Conservation (phyloP, 1,284 basidiomycete species). For the Puccinia hordei region DNA sequence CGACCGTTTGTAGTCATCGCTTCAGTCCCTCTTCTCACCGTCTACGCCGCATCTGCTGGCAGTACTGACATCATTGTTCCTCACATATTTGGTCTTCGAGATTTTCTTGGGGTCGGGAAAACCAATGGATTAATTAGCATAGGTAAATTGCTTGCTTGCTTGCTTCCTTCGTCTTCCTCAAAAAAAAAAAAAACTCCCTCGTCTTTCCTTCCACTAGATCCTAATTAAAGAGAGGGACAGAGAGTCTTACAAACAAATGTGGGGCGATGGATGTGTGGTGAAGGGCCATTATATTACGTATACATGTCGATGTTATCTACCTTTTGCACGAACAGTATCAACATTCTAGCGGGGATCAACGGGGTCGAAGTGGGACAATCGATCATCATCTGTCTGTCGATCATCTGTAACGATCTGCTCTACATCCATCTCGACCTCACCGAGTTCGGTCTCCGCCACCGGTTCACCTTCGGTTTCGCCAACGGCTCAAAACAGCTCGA, state of each 20-base stretch:
- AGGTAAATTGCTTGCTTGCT: slow-evolving; percentile 63
- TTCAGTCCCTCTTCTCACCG: slow-evolving; percentile 88
- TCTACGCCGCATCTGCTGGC: slow-evolving; percentile 86
- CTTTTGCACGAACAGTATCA: slow-evolving; percentile 97
- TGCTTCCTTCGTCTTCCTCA: slow-evolving; percentile 45
- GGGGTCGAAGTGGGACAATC: slow-evolving; percentile 94
- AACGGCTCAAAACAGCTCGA: slow-evolving; percentile 79
- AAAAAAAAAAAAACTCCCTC: no score
- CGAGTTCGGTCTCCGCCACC: slow-evolving; percentile 22
- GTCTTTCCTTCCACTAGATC: not conserved
- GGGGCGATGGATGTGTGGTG: not conserved
- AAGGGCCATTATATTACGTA: slow-evolving; percentile 89
- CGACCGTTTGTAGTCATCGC: slow-evolving; percentile 68
- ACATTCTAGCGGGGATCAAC: slow-evolving; percentile 97
- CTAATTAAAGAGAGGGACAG: slow-evolving; percentile 1
- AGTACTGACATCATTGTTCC: slow-evolving; percentile 94
- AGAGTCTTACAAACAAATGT: not conserved
- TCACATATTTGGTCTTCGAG: slow-evolving; percentile 62
- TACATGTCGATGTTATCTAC: slow-evolving; percentile 96
- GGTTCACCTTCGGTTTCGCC: slow-evolving; percentile 60
- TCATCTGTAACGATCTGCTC: slow-evolving; percentile 86
- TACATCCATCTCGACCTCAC: slow-evolving; percentile 69
- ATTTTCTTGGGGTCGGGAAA: slow-evolving; percentile 63
- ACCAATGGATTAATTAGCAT: slow-evolving; percentile 72
- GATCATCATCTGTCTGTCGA: slow-evolving; percentile 83